Base-by-base conservation (phyloP, 352 stramenopile genomes). In the Globisporangium lucens region DNA sequence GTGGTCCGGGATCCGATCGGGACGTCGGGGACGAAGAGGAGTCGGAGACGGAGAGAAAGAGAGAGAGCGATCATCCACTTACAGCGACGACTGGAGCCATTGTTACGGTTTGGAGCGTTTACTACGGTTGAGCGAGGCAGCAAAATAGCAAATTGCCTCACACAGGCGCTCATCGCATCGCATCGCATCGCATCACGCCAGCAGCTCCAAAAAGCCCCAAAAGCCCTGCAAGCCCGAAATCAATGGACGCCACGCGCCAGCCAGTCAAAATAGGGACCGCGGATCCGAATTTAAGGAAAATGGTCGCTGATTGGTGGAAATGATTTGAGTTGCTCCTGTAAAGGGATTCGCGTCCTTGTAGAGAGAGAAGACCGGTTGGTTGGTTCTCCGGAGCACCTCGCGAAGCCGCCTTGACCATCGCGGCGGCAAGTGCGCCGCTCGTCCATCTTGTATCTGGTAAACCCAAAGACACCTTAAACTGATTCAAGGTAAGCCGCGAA, bases 391-490 rank as follows among this genome's bases (percentile, higher is more conserved):
- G 10, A 2, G n/a, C 56, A 27, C 33, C 20, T 47, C 60, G 59
- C 3, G 35, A 62, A 59, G 43, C 17, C 9, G 41, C 30, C 36
- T 24, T 22, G 17, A 17, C 22, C 7, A 5, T 29, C 12, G 51
- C 24, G 17, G 47, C 8, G 17, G n/a, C 7, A 15, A n/a, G 22
- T n/a, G 20, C 1, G 20, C 51, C 65, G 74, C 58, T 69, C 66
- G 41, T 60, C 69, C 81, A 93, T 94, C 88, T 96, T 96, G 88
- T 94, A 91, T 96, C 88, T 88, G 88, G 88, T 89, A 77, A 83
- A 86, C 76, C 83, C 77, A 78, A 89, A 90, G 75, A 87, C 85
- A 83, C 88, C 87, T 96, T 94, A 94, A 96, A 94, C 72, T 92
- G 88, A 96, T 96, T 94, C 88, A 96, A 96, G 88, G 87, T 94